A percentile compares a stretch with the other conserved stretches of the same genome.
Conservation (phyloP, 306 rosid genomes). For the Dalbergia cultrata region DNA sequence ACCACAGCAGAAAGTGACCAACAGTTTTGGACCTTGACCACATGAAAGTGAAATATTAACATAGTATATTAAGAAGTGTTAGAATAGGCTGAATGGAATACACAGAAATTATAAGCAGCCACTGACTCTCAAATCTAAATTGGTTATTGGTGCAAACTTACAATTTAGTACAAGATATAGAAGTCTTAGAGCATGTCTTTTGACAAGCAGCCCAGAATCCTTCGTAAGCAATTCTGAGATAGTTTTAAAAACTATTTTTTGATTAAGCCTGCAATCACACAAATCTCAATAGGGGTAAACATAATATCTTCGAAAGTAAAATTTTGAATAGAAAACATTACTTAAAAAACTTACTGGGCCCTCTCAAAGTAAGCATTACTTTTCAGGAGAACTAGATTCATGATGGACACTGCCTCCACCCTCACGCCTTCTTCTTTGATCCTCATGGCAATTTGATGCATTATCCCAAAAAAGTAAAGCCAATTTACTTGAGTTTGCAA, state of each 20-base stretch:
- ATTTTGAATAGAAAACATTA: conserved; percentile 37
- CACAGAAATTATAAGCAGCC: conserved; percentile 31
- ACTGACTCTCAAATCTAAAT: conserved; percentile 26
- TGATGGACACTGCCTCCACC: conserved; percentile 68
- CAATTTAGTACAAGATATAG: conserved; percentile 80
- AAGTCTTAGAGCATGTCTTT: conserved; percentile 68
- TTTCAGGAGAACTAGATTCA: conserved; percentile 71
- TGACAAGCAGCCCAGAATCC: conserved; percentile 77
- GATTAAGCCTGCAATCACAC: conserved; percentile 67
- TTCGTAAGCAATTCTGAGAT: conserved; percentile 69
- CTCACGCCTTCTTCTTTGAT: conserved; percentile 72
- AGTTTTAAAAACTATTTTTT: conserved; percentile 63
- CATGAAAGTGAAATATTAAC: conserved; percentile 39
- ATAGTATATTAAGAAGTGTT: conserved; percentile 14
- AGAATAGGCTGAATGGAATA: conserved; percentile 31
- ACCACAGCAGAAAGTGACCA: conserved; percentile 70
- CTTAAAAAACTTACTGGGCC: conserved; percentile 67
- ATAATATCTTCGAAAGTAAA: conserved; percentile 34
- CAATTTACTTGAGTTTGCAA: conserved; percentile 68
- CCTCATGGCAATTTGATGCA: conserved; percentile 68
- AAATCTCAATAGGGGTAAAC: conserved; percentile 37
- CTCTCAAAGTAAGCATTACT: conserved; percentile 71
- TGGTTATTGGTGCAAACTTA: conserved; percentile 56
- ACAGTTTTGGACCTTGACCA: conserved; percentile 80
- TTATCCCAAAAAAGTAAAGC: conserved; percentile 61